Evolutionary conservation across 495 filamentous ascomycete genomes (phyloP), one percentile per base, ranked within the genome.

Genomic region (Penicillium roqueforti): DNA sequence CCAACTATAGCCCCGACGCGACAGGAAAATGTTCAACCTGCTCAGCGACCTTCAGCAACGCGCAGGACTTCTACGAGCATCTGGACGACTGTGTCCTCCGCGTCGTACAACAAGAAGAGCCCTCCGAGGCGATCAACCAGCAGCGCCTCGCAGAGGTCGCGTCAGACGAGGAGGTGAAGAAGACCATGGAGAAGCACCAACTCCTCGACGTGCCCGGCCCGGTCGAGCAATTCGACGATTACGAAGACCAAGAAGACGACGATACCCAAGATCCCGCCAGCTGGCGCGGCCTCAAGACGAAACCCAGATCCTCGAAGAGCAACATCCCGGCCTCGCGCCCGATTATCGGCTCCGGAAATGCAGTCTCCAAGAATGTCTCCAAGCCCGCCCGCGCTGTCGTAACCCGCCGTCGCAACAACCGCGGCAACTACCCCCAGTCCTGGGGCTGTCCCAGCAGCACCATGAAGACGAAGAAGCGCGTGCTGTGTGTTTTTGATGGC

Each of bases 21-120:
- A 91, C 88, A 37, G 95, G 92, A 71, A 96, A 93, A 72, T 99
- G 93, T 71, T 96, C 91, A 10, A 99, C 93, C 26, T 99, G 93
- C 71, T 88, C 88, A 18, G 80, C 81, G 29, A 96, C 87, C 16
- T 99, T 99, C 75, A 83, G 80, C 70, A 96, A 88, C 61, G 91
- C 93, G 18, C 93, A 99, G 64, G 92, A 97, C 69, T 97, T 97
- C 72, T 97, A 97, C 70, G 93, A 99, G 78, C 93, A 99, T 81
- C 73, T 99, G 60, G 93, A 99, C 68, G 93, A 99, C 78, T 99
- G 93, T 70, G 95, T 99, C 51, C 81, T 97, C 51, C 89, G 91
- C 61, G 92, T 97, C 50, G 95, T 99, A 34, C 95, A 97, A 67
- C 91, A 96, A 72, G 89, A 95, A 66, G 93, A 97, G 65, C 95